Evolutionary conservation across 1,139 yeast genomes (phyloP), one percentile per base, ranked within the genome.

Genomic region (Scheffersomyces stambukii): DNA sequence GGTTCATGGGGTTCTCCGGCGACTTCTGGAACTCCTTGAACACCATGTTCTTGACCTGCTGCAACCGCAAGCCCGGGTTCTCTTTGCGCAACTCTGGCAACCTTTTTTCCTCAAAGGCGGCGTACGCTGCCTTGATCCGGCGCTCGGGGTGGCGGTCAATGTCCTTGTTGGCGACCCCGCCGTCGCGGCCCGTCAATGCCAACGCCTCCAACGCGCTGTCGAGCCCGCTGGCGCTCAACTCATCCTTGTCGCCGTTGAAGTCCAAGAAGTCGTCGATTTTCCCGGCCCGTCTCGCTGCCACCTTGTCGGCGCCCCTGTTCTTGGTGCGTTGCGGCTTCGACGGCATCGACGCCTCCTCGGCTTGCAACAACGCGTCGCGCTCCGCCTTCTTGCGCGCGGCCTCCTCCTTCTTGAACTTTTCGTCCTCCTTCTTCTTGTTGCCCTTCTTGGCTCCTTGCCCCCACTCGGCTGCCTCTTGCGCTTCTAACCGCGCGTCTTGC

Each of bases 131-230:
- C 63, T 84, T 85, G 55, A 80, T 83, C 52, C 95, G 73, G 57
- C 94, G 73, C 61, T 84, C 95, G 7, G 95, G 95, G 45, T 84
- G 95, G 54, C 86, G 78, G 41, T 84, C 95, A 33, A 84, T 64
- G 34, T 78, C 85, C 48, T 77, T 81, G 40, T 68, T 63, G 23
- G 60, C 56, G 23, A 76, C 70, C 29, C 77, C 81, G 24, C 71
- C 76, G 28, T 67, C 74, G 33, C 62, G 69, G 27, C 66, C 59
- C 14, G 82, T 73, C 51, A 84, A 64, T 5, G 83, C 70, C 52
- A 84, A 66, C 3, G 94, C 94, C 31, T 82, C 86, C 45, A 84
- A 64, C 1, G 93, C 93, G 46, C 74, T 74, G 41, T 84, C 95
- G 29, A 84, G 66, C 49, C 91, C 91, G 38, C 75, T 64, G 8